Conservation (phyloP, 306 rosid species). For the Corylus americana region DNA sequence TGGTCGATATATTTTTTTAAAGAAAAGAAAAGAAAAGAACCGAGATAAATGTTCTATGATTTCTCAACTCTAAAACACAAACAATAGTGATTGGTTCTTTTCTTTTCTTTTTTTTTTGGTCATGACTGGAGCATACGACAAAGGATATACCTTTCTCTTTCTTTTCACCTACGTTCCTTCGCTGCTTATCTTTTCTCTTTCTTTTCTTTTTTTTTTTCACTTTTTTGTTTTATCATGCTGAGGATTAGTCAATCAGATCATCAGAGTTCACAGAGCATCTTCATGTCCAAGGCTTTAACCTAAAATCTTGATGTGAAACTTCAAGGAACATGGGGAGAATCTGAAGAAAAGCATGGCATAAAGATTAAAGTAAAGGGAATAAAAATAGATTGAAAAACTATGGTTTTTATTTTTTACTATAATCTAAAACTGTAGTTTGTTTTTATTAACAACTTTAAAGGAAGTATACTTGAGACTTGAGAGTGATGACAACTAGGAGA, state of each 20-base stretch:
- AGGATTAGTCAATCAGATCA: constrained; percentile 14
- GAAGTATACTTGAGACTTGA: background rate
- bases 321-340: background rate
- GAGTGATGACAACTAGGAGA: background rate
- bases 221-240: constrained; percentile 4
- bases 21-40: no score
- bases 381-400: no score
- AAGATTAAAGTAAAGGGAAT: background rate
- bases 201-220: background rate
- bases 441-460: background rate
- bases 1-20: no score
- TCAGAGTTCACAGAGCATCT: background rate
- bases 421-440: background rate
- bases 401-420: background rate
- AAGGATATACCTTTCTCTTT: constrained; percentile 2
- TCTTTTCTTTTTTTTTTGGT: background rate
- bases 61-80: no score
- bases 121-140: background rate
- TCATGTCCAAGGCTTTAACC: background rate
- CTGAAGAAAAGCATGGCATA: background rate
- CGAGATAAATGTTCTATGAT: no score
- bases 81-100: no score
- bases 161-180: constrained; percentile 12
- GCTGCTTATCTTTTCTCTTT: constrained; percentile 4
- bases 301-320: background rate